phyloP scores from a whole-genome alignment of 345 rosid genomes.

The Brassica nigra region DNA sequence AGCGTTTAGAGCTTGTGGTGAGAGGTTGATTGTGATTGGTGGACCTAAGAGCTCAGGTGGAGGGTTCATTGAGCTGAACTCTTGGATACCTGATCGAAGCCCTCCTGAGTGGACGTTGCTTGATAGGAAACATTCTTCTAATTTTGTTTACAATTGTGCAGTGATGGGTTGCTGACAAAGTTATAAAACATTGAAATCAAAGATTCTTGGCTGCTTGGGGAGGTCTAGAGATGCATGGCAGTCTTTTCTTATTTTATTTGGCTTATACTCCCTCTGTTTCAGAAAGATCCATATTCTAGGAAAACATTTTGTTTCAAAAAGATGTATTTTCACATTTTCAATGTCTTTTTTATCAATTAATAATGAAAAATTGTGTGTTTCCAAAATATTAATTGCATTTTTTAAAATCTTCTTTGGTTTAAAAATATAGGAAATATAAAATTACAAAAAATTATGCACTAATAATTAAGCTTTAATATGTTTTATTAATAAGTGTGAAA shows the following conservation, averaged over 20 bases:
- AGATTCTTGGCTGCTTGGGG: conserved; percentile 17
- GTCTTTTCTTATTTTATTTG: conserved; percentile 21
- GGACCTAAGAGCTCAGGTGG: conserved; percentile 57
- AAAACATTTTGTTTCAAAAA: too few relatives aligned
- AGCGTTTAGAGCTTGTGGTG: conserved; percentile 86
- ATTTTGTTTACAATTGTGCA: conserved; percentile 79
- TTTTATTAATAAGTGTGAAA: too few relatives aligned
- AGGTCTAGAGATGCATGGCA: conserved; percentile 7
- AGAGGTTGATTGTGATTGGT: conserved; percentile 60
- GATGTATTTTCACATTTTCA: too few relatives aligned
- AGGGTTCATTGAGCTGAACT: conserved; percentile 61
- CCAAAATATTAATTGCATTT: too few relatives aligned
- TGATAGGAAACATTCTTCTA: conserved; percentile 49
- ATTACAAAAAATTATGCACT: too few relatives aligned
- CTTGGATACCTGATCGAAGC: conserved; percentile 69
- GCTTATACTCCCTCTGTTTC: background rate
- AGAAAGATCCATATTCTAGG: too few relatives aligned
- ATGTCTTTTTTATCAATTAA: too few relatives aligned
- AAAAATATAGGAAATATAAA: too few relatives aligned
- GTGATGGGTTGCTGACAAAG: conserved; percentile 81
- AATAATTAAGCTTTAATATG: too few relatives aligned
- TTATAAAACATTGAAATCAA: background rate
- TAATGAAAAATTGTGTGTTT: too few relatives aligned
- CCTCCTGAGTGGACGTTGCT: conserved; percentile 69
- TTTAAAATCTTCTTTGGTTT: too few relatives aligned